A percentile compares a stretch with the other conserved stretches of the same genome.
These are phyloP conservation scores for Imleria badia DNA, from an alignment of 768 basidiomycete species.

Conservation along the genomic window DNA sequence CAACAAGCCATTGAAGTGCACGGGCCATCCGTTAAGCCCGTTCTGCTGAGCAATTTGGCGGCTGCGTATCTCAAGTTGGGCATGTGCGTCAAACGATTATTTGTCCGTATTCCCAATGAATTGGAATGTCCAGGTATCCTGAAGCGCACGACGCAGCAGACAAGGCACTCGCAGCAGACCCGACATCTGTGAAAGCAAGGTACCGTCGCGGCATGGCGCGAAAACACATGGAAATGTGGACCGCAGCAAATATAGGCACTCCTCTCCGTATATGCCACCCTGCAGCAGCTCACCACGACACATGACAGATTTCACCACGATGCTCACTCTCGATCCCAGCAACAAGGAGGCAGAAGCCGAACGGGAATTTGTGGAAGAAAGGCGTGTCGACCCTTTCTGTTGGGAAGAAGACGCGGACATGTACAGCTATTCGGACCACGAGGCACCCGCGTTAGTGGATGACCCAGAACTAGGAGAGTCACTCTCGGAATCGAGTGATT, in stretches of 20 bases:
- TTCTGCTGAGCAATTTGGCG: conserved; percentile 43
- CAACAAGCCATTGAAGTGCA: conserved; percentile 39
- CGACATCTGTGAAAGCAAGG: conserved; percentile 33
- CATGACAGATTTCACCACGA: conserved; percentile 27
- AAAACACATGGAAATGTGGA: conserved; percentile 24
- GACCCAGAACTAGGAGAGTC: conserved; percentile 40
- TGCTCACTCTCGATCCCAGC: conserved; percentile 29
- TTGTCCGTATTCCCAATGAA: background rate
- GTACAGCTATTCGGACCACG: conserved; percentile 12
- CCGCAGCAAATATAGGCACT: conserved; percentile 26
- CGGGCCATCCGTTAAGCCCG: conserved; percentile 31
- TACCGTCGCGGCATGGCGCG: conserved; percentile 37
- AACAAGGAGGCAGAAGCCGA: conserved; percentile 20
- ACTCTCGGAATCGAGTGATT: conserved; percentile 56
- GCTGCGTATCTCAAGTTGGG: conserved; percentile 43
- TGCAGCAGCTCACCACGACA: background rate
- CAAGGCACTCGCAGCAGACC: conserved; percentile 30
- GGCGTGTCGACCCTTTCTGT: background rate
- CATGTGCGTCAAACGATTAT: conserved; percentile 25
- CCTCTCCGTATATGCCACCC: no score
- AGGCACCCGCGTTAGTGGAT: conserved; percentile 14
- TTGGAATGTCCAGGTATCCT: conserved; percentile 16
- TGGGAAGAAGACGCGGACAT: background rate
- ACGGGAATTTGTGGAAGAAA: conserved; percentile 9
- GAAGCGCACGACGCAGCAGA: conserved; percentile 32